A percentile compares a stretch with the other conserved stretches of the same genome.
Evolutionary conservation across 2,329 filamentous ascomycete genomes (phyloP).

Genomic region (Epichloe baconii): DNA sequence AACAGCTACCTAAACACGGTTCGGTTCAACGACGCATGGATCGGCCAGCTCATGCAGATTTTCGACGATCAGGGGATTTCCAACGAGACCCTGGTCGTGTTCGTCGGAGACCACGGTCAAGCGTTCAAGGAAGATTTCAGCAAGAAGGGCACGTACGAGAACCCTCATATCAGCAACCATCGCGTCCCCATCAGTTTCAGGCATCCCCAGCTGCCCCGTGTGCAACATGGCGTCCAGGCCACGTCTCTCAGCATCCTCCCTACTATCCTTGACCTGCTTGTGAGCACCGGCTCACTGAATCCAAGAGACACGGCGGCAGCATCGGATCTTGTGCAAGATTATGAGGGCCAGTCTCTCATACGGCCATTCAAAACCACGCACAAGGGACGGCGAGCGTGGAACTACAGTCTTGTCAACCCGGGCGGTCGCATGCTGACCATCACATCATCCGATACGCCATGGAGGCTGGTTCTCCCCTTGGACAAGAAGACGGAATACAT

Average conservation of each 20-base stretch:
- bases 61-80: slow-evolving; percentile 19
- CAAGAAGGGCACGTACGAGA: slow-evolving; percentile 18
- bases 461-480: slow-evolving; percentile 18
- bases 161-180: slow-evolving; percentile 19
- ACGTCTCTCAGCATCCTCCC: slow-evolving; percentile 22
- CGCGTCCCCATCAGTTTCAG: slow-evolving; percentile 20
- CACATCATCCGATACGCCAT: slow-evolving; percentile 11
- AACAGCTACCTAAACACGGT: slow-evolving; percentile 20
- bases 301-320: slow-evolving; percentile 13
- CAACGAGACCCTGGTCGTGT: slow-evolving; percentile 21
- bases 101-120: slow-evolving; percentile 23
- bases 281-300: slow-evolving; percentile 19
- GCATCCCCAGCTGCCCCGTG: slow-evolving; percentile 19
- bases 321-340: slow-evolving; percentile 19
- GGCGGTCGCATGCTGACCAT: slow-evolving; percentile 18
- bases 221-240: slow-evolving; percentile 15
- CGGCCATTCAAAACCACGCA: slow-evolving; percentile 12
- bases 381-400: slow-evolving; percentile 15
- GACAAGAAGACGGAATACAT: slow-evolving; percentile 16
- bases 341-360: slow-evolving; percentile 23
- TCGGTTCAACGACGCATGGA: slow-evolving; percentile 19
- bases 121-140: slow-evolving; percentile 19
- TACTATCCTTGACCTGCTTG: slow-evolving; percentile 22
- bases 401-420: slow-evolving; percentile 20
- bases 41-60: slow-evolving; percentile 18